Evolutionary conservation across 345 rosid genomes (phyloP).

Genomic region (Acer campestre): DNA sequence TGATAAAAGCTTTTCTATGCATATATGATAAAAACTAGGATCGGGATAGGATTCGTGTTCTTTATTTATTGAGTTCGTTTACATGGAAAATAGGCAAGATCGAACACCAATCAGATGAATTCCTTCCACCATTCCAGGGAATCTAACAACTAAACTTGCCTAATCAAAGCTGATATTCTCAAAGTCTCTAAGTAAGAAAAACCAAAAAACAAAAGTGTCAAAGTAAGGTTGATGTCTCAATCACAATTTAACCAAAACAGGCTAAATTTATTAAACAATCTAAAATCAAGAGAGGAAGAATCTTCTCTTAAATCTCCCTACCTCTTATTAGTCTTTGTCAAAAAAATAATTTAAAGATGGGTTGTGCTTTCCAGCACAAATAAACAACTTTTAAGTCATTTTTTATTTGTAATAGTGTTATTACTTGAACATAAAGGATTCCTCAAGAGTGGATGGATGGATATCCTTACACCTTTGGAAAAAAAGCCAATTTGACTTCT

Average conservation of each 20-base stretch:
- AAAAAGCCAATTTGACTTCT: slow-evolving; percentile 31
- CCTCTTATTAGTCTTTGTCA: too few relatives aligned
- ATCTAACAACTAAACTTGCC: not conserved
- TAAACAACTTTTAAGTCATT: slow-evolving; percentile 5
- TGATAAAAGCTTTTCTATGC: not conserved
- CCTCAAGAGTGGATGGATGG: slow-evolving; percentile 35
- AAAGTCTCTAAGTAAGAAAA: not conserved
- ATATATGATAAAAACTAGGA: not conserved
- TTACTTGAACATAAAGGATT: slow-evolving; percentile 52
- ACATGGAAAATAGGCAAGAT: not conserved
- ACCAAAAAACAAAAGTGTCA: not conserved
- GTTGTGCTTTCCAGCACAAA: slow-evolving; percentile 21
- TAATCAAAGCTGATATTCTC: not conserved
- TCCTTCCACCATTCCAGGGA: not conserved
- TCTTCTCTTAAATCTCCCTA: too few relatives aligned
- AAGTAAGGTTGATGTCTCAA: slow-evolving; percentile 1
- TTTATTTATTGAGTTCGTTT: too few relatives aligned
- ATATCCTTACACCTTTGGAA: slow-evolving; percentile 33
- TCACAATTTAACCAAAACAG: slow-evolving; percentile 1
- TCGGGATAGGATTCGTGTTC: not conserved
- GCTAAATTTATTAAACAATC: too few relatives aligned
- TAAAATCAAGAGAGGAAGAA: too few relatives aligned
- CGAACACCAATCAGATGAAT: not conserved
- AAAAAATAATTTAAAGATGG: slow-evolving; percentile 20
- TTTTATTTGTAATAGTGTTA: slow-evolving; percentile 18